Base-by-base conservation (phyloP, 2,329 filamentous ascomycete species). In the Pseudofabraea citricarpa region DNA sequence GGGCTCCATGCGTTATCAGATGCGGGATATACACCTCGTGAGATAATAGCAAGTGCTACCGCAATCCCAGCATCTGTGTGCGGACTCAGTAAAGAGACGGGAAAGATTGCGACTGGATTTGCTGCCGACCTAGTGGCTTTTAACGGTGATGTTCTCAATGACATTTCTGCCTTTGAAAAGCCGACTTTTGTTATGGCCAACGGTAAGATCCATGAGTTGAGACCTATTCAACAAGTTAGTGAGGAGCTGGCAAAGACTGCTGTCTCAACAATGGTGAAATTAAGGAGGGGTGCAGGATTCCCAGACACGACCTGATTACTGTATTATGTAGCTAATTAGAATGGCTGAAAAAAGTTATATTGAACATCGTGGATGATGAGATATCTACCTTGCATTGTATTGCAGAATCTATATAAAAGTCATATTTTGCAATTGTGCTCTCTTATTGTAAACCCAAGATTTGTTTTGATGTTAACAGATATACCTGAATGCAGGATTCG, bases 51-150 rank as follows among this genome's bases (percentile, higher is more conserved):
- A 15, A 27, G 21, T n/a, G 42, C 42, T 4, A 44, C 42, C 13
- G 48, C 48, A 9, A 12, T 16, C 6, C 40, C 48, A 3, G 48
- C 48, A 4, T 31, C 24, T 12, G 35, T 51, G 1, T 51, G 48
- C 22, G 23, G 43, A 9, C 46, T 51, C 15, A 18, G 22, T 13
- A 16, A 23, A 2, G 46, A 44, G 27, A 51, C 48, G 1, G 48
- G 48, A 13, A 36, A 44, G 20, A 41, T 51, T 10, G 43, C 5
- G 5, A 29, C 38, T 3, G 48, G 48, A 6, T 22, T 51, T 16
- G 39, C 40, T 2, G 48, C 48, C 8, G 26, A 29, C 5, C 15
- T 29, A n/a, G 26, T n/a, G 12, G 26, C 26, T 29, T 29, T 29
- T 29, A n/a, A 29, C 3, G 26, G 26, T 3, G 15, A 6, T 29